These are phyloP conservation scores for Protomyces arabidopsidicola DNA, from an alignment of 1,139 yeast genomes.

Conservation along the genomic window DNA sequence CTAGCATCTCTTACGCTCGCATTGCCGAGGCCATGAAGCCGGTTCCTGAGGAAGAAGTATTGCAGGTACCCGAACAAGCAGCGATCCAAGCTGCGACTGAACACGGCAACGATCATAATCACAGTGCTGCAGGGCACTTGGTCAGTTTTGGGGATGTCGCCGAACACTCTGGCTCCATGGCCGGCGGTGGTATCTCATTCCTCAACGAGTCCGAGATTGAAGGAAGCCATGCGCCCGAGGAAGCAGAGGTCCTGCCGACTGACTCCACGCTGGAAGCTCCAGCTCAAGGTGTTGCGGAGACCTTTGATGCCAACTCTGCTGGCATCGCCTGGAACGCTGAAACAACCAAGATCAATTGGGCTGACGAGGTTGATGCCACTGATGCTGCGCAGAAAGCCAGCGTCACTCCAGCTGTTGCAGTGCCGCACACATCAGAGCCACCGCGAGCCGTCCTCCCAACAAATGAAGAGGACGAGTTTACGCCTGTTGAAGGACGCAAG, in stretches of 20 bases:
- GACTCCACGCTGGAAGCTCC: not conserved
- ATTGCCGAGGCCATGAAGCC: constrained; percentile 29
- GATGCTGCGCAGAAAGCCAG: not conserved
- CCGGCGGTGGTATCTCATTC: constrained; percentile 21
- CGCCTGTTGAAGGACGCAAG: not conserved
- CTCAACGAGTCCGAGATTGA: constrained; percentile 26
- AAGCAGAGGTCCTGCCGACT: not conserved
- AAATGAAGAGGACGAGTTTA: not conserved
- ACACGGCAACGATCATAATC: not conserved
- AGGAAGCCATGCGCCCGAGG: constrained; percentile 9
- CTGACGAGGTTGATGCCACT: not conserved
- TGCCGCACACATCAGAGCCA: not conserved
- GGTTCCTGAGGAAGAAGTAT: not conserved
- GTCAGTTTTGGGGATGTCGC: constrained; percentile 9
- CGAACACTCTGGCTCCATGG: not conserved
- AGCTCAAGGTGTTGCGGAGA: not conserved
- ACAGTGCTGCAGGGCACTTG: constrained; percentile 4
- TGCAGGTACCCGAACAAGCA: not conserved
- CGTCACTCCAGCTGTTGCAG: not conserved
- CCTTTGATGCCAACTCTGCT: not conserved
- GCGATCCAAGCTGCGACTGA: not conserved
- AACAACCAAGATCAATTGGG: not conserved
- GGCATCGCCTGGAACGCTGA: not conserved
- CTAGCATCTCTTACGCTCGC: constrained; percentile 34
- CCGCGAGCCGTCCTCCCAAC: not conserved